Base-by-base conservation (phyloP, 2,329 filamentous ascomycete genomes). In the Pezicula neosporulosa region DNA sequence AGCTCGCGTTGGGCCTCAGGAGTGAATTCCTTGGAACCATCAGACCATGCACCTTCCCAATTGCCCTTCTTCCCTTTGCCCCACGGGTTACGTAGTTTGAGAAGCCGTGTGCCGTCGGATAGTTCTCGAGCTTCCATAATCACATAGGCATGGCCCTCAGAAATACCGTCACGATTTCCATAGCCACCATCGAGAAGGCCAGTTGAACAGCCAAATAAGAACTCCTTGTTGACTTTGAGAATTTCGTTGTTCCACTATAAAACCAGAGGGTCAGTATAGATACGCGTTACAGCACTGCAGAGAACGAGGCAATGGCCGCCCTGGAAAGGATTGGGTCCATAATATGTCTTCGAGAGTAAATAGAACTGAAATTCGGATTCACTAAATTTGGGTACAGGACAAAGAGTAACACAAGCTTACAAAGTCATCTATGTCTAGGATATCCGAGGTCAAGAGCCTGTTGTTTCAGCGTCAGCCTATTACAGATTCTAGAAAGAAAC, bases 371-470 rank as follows among this genome's bases (percentile, higher is more conserved):
- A 21, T 3, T 21, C 21, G 21, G 21, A 5, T 5, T 21, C 21
- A 21, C 5, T 21, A 21, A 21, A 5, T 21, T 21, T 21, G 21
- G 21, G 21, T 21, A 21, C 21, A 21, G 21, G 21, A 5, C 21
- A 21, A 30, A 30, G 28, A 30, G 10, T 7, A 9, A 30, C 6
- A 3, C 10, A 12, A 9, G 10, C 28, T 30, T 30, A 30, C 28
- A 66, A 96, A 95, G 18, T 82, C 80, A 46, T 96, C 86, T 52
- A 86, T 86, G 63, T 94, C 85, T 4, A 90, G 76, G 37, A 91
- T 88, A 60, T 90, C 86, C 1, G 82, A 82, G 1, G 85, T 81
- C 35, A 87, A 78, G n/a, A 90, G 70, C 63, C 28, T 30, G 28
- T 30, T 3, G 28, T 30, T 8, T 30, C 28, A 30, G 28, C 2